These are phyloP conservation scores for Zizania latifolia DNA, from an alignment of 176 grass and related monocot species.

Conservation along the genomic window DNA sequence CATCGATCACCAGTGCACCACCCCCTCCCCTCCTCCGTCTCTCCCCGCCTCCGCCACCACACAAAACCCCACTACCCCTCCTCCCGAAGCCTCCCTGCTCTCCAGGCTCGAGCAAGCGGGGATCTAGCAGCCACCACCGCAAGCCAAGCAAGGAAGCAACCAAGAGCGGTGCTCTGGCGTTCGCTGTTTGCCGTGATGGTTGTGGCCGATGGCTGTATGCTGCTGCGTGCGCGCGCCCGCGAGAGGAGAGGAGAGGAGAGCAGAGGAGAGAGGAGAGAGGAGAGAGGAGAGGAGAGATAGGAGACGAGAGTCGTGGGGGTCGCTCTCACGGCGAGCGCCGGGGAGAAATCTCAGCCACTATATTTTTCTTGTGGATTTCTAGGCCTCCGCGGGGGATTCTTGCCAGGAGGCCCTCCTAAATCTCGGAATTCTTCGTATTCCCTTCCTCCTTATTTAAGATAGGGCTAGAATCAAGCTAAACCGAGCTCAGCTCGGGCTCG, in stretches of 20 bases:
- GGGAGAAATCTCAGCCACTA: constrained; percentile 90
- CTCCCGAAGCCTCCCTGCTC: background rate
- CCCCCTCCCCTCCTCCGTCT: background rate
- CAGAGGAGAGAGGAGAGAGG: background rate
- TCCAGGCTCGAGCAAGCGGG: too few species aligned
- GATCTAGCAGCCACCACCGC: constrained; percentile 8
- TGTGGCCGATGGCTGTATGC: background rate
- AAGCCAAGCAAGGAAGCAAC: background rate
- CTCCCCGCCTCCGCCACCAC: constrained; percentile 12
- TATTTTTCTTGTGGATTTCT: constrained; percentile 86
- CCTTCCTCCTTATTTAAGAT: too few species aligned
- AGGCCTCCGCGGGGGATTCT: constrained; percentile 12
- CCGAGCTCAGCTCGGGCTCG: too few species aligned
- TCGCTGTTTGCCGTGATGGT: constrained; percentile 27
- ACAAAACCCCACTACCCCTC: constrained; percentile 1
- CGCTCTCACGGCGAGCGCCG: constrained; percentile 39
- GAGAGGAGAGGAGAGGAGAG: accelerated
- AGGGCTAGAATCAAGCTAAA: too few species aligned
- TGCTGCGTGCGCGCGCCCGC: background rate
- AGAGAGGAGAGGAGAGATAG: accelerated
- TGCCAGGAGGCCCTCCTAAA: background rate
- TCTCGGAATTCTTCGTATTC: too few species aligned
- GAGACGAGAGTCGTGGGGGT: too few species aligned
- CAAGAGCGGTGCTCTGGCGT: background rate
- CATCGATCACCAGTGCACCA: constrained; percentile 8